Conservation (phyloP, 2,329 filamentous ascomycete species). For the Seiridium unicorne region DNA sequence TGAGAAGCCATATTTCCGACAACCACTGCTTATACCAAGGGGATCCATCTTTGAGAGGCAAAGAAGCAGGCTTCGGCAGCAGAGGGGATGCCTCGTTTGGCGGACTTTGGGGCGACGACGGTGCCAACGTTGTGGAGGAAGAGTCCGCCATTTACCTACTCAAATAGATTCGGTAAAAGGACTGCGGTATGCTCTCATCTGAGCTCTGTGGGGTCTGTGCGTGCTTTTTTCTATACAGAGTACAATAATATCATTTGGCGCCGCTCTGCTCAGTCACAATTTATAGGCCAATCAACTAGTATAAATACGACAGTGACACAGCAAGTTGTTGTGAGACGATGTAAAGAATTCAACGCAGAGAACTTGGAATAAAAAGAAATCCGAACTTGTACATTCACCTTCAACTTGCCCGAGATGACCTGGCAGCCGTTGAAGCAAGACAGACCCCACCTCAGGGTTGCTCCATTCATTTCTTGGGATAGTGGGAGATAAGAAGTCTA, state of each 20-base stretch:
- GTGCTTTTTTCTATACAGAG: too few species aligned
- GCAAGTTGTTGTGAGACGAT: too few species aligned
- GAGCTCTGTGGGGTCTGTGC: not conserved
- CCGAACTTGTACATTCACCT: too few species aligned
- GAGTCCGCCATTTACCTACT: not conserved
- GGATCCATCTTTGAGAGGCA: not conserved
- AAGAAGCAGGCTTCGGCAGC: not conserved
- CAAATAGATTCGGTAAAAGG: not conserved
- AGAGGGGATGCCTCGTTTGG: constrained; percentile 3
- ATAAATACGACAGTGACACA: too few species aligned
- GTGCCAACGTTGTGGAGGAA: not conserved
- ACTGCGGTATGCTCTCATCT: not conserved
- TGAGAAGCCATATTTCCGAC: constrained; percentile 64
- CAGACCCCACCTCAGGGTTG: not conserved
- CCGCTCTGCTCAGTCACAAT: too few species aligned
- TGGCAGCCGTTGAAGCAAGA: not conserved
- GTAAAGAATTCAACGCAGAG: too few species aligned
- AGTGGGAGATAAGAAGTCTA: not conserved
- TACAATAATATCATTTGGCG: too few species aligned
- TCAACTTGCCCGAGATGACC: not conserved
- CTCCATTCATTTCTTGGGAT: not conserved
- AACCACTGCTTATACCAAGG: constrained; percentile 31
- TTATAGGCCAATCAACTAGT: too few species aligned
- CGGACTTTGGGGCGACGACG: not conserved
- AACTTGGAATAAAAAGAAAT: too few species aligned